Evolutionary conservation across 129 eudicot genomes (phyloP), one percentile per base, ranked within the genome.

Genomic region (Centaurea solstitialis): DNA sequence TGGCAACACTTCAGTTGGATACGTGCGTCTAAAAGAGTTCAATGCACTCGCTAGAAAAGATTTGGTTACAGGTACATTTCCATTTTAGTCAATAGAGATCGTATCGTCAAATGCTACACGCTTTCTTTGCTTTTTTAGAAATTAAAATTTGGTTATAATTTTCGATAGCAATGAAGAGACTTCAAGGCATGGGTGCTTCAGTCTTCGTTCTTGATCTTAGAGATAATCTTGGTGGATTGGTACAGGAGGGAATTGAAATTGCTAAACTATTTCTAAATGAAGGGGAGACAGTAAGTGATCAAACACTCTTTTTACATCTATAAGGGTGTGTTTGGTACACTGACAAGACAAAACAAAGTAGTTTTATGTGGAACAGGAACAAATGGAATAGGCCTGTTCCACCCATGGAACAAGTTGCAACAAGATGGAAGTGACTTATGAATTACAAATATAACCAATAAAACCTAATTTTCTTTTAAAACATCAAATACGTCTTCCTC

Each of bases 181-280:
- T 96, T 62, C 87, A 96, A 80, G 93, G 78, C 68, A 88, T 87
- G 92, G 95, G 99, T 45, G 98, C 97, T 68, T 86, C 97, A 30
- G 74, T 72, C 81, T 89, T 89, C 41, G 82, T 96, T 87, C 97
- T 96, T 75, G 99, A 95, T 86, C 97, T 93, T 76, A 91, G 98
- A 88, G 95, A 96, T 80, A 93, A 93, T 71, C 94, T 86, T 78
- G 99, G 99, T 72, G 99, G 99, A 81, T 87, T 93, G 41, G 98
- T 96, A 57, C 97, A 96, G 90, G 97, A 93, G 90, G 98, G 99
- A 39, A 88, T 96, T 76, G 98, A 96, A 86, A 89, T 96, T 22
- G 94, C 99, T 15, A 95, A 95, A 87, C 82, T 95, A 50, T 95
- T 95, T 88, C 85, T 95, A 39, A 84, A 84, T 77, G 72, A 89